A percentile compares a stretch with the other conserved stretches of the same genome.
These are phyloP conservation scores for Paraconiothyrium sp. DNA, from an alignment of 2,329 filamentous ascomycete genomes.

Conservation along the genomic window DNA sequence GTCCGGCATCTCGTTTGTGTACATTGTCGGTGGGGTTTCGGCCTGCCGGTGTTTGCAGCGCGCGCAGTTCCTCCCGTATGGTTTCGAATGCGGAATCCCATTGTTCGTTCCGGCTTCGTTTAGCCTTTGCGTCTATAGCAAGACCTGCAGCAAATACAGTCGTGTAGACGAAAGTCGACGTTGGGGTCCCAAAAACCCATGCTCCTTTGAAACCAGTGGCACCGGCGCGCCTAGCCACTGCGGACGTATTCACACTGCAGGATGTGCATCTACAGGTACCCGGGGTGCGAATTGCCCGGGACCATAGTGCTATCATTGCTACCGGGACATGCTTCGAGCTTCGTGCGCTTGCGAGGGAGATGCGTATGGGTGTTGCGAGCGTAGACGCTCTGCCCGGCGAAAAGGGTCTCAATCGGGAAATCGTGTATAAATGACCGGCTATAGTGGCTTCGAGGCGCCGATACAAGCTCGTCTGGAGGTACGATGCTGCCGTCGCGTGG, in stretches of 20 bases:
- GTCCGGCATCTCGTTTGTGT: conserved; percentile 12
- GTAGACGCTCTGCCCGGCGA: conserved; percentile 12
- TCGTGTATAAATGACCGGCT: not conserved
- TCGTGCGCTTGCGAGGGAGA: conserved; percentile 10
- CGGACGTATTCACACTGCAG: conserved; percentile 63
- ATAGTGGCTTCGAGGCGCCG: conserved; percentile 10
- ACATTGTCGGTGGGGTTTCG: not conserved
- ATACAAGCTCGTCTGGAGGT: conserved; percentile 11
- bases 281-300: conserved; percentile 70
- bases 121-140: conserved; percentile 68
- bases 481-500: conserved; percentile 9
- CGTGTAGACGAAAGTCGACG: conserved; percentile 71
- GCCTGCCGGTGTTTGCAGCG: not conserved
- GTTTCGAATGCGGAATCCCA: conserved; percentile 70
- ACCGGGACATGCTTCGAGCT: conserved; percentile 44
- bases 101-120: conserved; percentile 66
- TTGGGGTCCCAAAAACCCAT: conserved; percentile 64
- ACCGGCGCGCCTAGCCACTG: conserved; percentile 62
- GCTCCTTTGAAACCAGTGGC: conserved; percentile 61
- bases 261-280: conserved; percentile 69
- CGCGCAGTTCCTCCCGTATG: conserved; percentile 51
- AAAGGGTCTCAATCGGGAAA: conserved; percentile 14
- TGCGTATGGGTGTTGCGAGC: conserved; percentile 16
- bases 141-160: conserved; percentile 73
- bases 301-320: conserved; percentile 75